Evolutionary conservation across 345 rosid species (phyloP).

Genomic region (Brassica incana): DNA sequence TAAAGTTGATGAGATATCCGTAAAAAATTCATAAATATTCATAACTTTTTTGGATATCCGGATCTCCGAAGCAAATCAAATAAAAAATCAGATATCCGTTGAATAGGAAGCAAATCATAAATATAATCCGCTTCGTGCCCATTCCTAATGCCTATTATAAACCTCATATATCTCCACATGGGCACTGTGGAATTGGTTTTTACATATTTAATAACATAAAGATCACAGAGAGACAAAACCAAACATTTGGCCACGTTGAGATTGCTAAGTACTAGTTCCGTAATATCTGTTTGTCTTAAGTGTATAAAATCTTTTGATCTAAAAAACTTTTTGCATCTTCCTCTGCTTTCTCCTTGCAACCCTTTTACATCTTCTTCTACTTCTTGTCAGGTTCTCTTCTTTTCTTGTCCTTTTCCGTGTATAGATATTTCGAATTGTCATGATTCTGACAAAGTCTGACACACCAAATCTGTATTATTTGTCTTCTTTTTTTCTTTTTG

Average conservation of each 20-base stretch:
- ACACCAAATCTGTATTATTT: constrained; percentile 36
- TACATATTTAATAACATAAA: constrained; percentile 13
- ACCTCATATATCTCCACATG: constrained; percentile 31
- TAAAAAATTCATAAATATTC: too few relatives aligned
- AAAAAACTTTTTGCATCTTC: constrained; percentile 8
- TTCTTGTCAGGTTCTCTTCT: constrained; percentile 33
- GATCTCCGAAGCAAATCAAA: too few relatives aligned
- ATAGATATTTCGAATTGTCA: constrained; percentile 2
- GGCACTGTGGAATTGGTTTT: constrained; percentile 29
- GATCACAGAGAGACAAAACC: constrained; percentile 33
- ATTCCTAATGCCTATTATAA: background rate
- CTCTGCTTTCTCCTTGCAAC: constrained; percentile 9
- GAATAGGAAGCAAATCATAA: too few relatives aligned
- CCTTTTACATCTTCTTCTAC: background rate
- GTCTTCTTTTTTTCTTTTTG: background rate
- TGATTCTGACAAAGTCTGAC: constrained; percentile 27
- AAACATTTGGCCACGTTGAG: constrained; percentile 40
- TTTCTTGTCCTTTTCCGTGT: constrained; percentile 8
- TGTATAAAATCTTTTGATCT: constrained; percentile 34
- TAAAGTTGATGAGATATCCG: too few relatives aligned
- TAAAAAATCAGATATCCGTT: too few relatives aligned
- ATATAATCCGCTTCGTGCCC: too few relatives aligned
- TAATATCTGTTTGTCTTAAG: constrained; percentile 15
- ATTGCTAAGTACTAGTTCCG: constrained; percentile 23
- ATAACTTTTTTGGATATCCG: too few relatives aligned